Percentiles rank a stretch among this genome's conserved stretches.
Conservation (phyloP, 352 stramenopile genomes). For the Globisporangium irregulare region DNA sequence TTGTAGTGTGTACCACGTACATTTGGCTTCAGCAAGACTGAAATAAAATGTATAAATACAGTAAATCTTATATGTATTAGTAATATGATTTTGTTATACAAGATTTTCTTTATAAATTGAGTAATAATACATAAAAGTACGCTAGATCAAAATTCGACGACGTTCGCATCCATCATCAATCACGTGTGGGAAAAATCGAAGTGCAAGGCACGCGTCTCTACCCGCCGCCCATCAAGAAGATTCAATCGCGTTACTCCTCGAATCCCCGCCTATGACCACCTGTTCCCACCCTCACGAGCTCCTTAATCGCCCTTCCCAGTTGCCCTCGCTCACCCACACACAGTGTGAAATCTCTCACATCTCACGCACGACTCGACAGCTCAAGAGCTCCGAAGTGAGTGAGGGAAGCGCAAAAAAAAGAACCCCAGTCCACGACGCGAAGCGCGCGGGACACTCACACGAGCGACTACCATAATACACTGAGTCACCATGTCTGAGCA, state of each 20-base stretch:
- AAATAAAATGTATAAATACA: too few species aligned
- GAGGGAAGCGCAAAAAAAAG: not conserved
- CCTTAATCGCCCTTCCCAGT: not conserved
- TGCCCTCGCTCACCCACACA: not conserved
- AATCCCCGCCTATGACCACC: not conserved
- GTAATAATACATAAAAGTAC: too few species aligned
- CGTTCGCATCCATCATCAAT: too few species aligned
- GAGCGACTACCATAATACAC: not conserved
- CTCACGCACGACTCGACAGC: not conserved
- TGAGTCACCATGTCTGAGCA: not conserved
- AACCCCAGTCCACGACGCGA: not conserved
- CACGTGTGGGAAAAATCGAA: not conserved
- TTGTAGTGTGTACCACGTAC: too few species aligned
- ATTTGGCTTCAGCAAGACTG: too few species aligned
- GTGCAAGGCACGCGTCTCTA: not conserved
- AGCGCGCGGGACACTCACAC: not conserved
- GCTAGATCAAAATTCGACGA: too few species aligned
- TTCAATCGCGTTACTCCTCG: not conserved
- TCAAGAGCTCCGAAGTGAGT: not conserved
- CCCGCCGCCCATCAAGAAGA: not conserved
- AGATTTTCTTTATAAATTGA: too few species aligned
- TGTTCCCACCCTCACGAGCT: not conserved
- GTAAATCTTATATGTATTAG: too few species aligned
- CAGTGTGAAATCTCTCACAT: not conserved
- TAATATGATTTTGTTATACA: too few species aligned